Base-by-base conservation (phyloP, 768 basidiomycete species). In the Boletales sp. region DNA sequence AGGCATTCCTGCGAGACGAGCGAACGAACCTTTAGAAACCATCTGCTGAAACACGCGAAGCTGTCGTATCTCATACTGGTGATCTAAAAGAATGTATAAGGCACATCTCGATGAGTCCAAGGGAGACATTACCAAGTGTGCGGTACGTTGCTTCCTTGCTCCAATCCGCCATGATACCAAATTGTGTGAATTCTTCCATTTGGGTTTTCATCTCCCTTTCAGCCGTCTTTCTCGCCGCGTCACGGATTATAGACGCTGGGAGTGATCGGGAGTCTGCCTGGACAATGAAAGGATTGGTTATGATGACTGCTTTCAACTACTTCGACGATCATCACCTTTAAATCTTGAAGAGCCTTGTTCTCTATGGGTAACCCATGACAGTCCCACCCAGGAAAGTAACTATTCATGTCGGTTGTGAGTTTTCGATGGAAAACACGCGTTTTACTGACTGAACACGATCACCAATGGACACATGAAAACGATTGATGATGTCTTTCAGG, bases 301-400 rank as follows among this genome's bases (percentile, higher is more conserved):
- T 34, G 7, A 40, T 7, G 12, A 30, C 18, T 12, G 14, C 15
- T 11, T 18, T 18, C 19, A 38, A 14, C 10, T 12, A 25, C 37
- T 37, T 7, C 5, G 25, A 18, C 7, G 13, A 38, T n/a, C 17
- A 10, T 48, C 62, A 90, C 90, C 48, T 81, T 77, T 25, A 95
- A 74, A 19, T 86, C 79, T 52, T 86, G 75, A 33, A 99, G 71
- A 0, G 94, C 90, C 61, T 96, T 97, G 57, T 92, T 91, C 66
- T 98, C 95, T 53, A 98, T 97, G 0, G 95, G 95, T 12, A 97
- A 81, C 7, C 95, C 95, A 65, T 99, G 95, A 60, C 95, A 98
- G 62, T 99, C 95, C 92, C 93, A 99, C 10, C 95, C 95, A 33
- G 95, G 94, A 13, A 89, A 69, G 70, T 94, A 97, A 61, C 95